Base-by-base conservation (phyloP, 352 stramenopile species). In the Phytopythium chamaehyphon region DNA sequence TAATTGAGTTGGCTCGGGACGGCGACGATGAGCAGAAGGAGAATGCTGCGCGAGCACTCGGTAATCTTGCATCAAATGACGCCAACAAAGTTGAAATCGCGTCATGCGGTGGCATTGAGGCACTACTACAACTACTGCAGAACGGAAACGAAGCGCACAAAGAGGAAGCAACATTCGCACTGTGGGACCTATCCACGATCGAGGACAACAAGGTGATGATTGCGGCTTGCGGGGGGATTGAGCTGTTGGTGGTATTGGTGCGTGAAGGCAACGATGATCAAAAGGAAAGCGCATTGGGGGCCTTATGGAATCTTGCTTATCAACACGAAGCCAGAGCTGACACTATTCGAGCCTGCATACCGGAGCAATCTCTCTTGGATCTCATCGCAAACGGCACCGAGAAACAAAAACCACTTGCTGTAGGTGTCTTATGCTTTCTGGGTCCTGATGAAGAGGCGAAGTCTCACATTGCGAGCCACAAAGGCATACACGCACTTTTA, bases 221-320 rank as follows among this genome's bases (percentile, higher is more conserved):
- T 22, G 35, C 47, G 36, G 18, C 33, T 15, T 12, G 16, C 7
- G 47, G 47, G 1, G 47, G 35, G 15, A 26, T 53, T 23, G 14
- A 45, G 12, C 12, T 33, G 14, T 23, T 53, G 47, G 33, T 53
- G 5, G 21, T 24, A 9, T 23, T 53, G 14, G 15, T 39, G 14
- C 16, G 24, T 18, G 19, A 26, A 15, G 40, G 38, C 6, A 49
- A 24, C 4, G 19, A 42, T 3, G 19, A 1, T 18, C 24, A 47
- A 38, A 61, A 56, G 42, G 40, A 44, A 15, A 40, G 9, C 3
- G 26, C 51, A 42, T 3, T n/a, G 19, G 40, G 33, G n/a, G 42
- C 18, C 3, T 15, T 46, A n/a, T 33, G 28, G 28, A 33, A 33
- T 9, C 28, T 33, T 33, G 5, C 28, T 10, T 33, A 10, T 9